Evolutionary conservation across 2,329 filamentous ascomycete species (phyloP), one percentile per base, ranked within the genome.

Genomic region (Aspergillus calidoustus): DNA sequence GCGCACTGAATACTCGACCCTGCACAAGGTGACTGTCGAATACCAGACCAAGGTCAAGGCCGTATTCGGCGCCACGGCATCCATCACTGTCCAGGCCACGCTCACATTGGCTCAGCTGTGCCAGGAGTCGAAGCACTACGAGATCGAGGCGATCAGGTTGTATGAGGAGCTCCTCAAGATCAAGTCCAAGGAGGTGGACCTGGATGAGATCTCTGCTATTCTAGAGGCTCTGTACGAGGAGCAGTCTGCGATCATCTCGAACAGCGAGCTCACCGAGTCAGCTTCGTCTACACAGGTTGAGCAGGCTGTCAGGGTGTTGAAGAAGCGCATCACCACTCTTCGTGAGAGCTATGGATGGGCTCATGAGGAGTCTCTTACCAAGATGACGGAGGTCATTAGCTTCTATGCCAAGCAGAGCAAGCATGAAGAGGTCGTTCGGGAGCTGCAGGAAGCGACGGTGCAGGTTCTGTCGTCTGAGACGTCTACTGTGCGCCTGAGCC

Each of bases 151-250:
- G 1, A 72, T 79, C 17, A 34, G 58, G 2, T 65, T 78, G 8
- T 79, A 78, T 34, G 76, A 79, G 60, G 72, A 77, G 54, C 69
- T 79, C 0, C 66, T 77, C 19, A 70, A 73, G 51, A 69, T 68
- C 9, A 66, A 75, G 50, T 74, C 74, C 0, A 62, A 59, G 2
- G 72, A 75, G 48, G 66, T 77, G 48, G 72, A 80, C 46, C 60
- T 69, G 3, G 60, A 73, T 1, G 76, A 79, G 34, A 76, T 79
- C 38, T 64, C 63, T 2, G 71, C 72, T 0, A 75, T 66, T 0
- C 65, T 80, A 5, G 76, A 79, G 28, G 68, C 71, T 1, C 71
- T 79, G 17, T 76, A 77, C 47, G 78, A 79, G 54, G 74, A 80
- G 34, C 72, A 79, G 60, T 68, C 69, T 8, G 61, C 69, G 0